phyloP scores from a whole-genome alignment of 495 filamentous ascomycete genomes.

The Podospora comata region DNA sequence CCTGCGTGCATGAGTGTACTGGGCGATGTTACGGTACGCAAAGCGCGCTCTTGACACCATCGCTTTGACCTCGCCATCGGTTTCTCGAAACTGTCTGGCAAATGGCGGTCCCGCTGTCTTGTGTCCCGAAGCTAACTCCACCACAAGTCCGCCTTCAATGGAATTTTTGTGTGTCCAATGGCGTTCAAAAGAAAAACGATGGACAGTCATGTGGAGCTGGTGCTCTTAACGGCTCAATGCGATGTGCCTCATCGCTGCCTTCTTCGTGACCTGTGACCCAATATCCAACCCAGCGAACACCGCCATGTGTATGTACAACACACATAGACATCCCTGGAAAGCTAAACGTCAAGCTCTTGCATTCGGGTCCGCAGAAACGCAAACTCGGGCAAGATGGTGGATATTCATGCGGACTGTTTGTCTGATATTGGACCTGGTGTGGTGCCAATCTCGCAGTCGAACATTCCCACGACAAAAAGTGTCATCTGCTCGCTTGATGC shows the following conservation, averaged over 20 bases:
- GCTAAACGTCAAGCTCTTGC: background rate
- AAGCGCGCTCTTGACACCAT: background rate
- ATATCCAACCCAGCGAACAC: too few species aligned
- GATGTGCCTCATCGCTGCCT: background rate
- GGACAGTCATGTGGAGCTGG: background rate
- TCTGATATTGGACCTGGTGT: constrained; percentile 3
- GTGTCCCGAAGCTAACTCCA: background rate
- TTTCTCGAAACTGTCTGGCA: background rate
- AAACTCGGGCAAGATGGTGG: background rate
- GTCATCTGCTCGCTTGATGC: constrained; percentile 20
- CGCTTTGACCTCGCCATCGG: constrained; percentile 10
- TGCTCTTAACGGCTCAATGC: background rate
- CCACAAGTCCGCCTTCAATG: background rate
- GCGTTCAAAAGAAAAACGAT: background rate
- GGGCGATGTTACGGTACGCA: background rate
- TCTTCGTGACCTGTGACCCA: background rate
- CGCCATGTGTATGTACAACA: too few species aligned
- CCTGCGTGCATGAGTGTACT: constrained; percentile 14
- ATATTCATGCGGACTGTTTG: background rate
- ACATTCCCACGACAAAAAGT: constrained; percentile 14
- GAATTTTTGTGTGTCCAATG: background rate
- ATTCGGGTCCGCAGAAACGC: background rate
- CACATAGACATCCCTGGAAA: background rate
- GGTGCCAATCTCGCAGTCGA: constrained; percentile 8
- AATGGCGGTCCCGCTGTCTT: background rate